Base-by-base conservation (phyloP, 2,329 filamentous ascomycete species). In the Pseudocercospora musae region DNA sequence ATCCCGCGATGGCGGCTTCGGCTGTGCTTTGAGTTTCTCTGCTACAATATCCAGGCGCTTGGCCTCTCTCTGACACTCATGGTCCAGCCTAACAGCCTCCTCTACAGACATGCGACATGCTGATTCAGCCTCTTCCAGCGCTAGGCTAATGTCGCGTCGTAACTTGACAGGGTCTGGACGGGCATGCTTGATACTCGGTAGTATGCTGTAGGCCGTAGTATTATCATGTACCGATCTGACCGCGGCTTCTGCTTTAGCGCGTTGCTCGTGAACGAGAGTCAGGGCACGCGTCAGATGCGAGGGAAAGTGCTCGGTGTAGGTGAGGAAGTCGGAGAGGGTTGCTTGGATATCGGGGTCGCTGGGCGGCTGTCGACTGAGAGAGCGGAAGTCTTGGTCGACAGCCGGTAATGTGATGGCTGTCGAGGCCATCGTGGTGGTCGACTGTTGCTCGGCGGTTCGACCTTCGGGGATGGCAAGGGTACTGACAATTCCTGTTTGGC, bases 301-400 rank as follows among this genome's bases (percentile, higher is more conserved):
- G 33, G 86, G 86, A 61, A 87, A 86, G 78, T 87, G 87, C 76
- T 89, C 86, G 65, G 86, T 89, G 76, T 88, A 89, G 74, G 88
- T 85, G 62, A 88, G 83, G 74, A 86, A 89, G 74, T 89, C 86
- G 66, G 85, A 87, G 50, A 89, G 84, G 25, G 86, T 87, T 33
- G 85, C 84, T 72, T 88, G 85, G 60, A 85, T 84, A 71, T 89
- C 86, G 33, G 86, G 86, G 71, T 88, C 85, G 52, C 70, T 70
- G 13, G 70, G 71, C 8, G 72, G 70, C 59, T 71, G 72, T 11
- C 71, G 69, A 62, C 71, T 73, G 27, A 74, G 63, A n/a, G 72
- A 72, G 62, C 72, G 69, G 64, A 73, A 71, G 63, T 73, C 69
- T 10, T 58, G 53, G 53, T 66, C 66, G 42, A 66, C 63, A 23